Conservation (phyloP, 148 eudicot species). For the Dianthus caryophyllus region DNA sequence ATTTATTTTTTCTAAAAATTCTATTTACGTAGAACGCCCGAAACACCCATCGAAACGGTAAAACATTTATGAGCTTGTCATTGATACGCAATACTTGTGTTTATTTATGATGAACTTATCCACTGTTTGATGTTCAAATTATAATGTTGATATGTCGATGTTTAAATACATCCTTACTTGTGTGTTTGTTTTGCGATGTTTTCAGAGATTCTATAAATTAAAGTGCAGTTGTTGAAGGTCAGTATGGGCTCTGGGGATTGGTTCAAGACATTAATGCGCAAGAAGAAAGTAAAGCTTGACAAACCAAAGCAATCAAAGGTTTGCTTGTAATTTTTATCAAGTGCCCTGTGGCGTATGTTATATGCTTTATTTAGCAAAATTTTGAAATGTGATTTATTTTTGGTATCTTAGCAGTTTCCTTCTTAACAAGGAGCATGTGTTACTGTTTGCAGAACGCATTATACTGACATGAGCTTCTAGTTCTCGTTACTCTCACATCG, state of each 20-base stretch:
- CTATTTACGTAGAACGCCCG: not conserved
- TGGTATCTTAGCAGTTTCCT: not conserved
- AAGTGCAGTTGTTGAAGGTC: constrained; percentile 19
- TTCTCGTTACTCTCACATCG: not conserved
- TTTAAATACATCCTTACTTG: not conserved
- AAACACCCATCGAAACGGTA: too few relatives aligned
- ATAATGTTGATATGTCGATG: not conserved
- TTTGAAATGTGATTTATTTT: not conserved
- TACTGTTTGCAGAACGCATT: not conserved
- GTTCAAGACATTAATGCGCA: constrained; percentile 61
- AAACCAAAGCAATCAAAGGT: constrained; percentile 58
- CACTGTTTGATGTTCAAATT: not conserved
- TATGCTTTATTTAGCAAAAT: not conserved
- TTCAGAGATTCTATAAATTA: constrained; percentile 16
- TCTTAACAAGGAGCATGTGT: not conserved
- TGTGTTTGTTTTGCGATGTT: not conserved
- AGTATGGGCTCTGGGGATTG: constrained; percentile 84
- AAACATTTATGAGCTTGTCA: not conserved
- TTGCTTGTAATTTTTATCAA: constrained; percentile 6
- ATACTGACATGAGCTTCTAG: not conserved
- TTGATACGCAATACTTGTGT: not conserved
- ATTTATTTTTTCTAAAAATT: too few relatives aligned
- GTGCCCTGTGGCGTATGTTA: not conserved
- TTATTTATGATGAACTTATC: not conserved
- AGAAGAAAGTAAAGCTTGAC: constrained; percentile 56